Base-by-base conservation (phyloP, 371 early-diverging fungal genomes). In the Mucor plumbeus region DNA sequence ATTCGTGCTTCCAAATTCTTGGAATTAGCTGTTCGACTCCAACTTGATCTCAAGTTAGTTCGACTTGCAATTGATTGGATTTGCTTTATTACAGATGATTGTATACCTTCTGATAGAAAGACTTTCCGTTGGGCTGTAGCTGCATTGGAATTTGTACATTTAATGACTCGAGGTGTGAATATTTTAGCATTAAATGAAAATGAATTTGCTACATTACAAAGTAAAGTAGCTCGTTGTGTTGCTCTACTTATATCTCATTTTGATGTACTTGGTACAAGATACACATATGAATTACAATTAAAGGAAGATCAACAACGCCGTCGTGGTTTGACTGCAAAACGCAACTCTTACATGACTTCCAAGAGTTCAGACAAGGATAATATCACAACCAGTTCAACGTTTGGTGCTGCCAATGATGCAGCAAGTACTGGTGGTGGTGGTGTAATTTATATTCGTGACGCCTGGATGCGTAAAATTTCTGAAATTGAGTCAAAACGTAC, bases 71-170 rank as follows among this genome's bases (percentile, higher is more conserved):
- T 93, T 44, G 92, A 92, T 53, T 96, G 96, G 96, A 91, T 93
- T 50, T 90, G 88, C 61, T 96, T 96, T 64, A 87, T 91, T 38
- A 86, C 85, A 36, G 90, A 90, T 59, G 92, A 92, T 63, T 94
- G 93, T 70, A 85, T 86, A 50, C 91, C 90, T 0, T 87, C 87
- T 14, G 92, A 93, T 57, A 81, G 89, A 21, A 92, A 91, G 70
- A 96, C 95, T 0, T 93, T 94, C 80, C 87, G 93, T 26, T 96
- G 96, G 96, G 92, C 92, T 5, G 91, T 96, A 43, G 81, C 88
- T 54, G 95, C 95, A 1, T 84, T 96, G 2, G 93, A 94, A 71
- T 92, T 93, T 73, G 91, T 92, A 3, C 91, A 92, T 88, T 75
- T 85, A 17, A 88, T 91, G 80, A 91, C 92, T 59, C 85, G 89